Evolutionary conservation across 208 protist species (phyloP), one percentile per base, ranked within the genome.

Genomic region (Crithidia bombi): DNA sequence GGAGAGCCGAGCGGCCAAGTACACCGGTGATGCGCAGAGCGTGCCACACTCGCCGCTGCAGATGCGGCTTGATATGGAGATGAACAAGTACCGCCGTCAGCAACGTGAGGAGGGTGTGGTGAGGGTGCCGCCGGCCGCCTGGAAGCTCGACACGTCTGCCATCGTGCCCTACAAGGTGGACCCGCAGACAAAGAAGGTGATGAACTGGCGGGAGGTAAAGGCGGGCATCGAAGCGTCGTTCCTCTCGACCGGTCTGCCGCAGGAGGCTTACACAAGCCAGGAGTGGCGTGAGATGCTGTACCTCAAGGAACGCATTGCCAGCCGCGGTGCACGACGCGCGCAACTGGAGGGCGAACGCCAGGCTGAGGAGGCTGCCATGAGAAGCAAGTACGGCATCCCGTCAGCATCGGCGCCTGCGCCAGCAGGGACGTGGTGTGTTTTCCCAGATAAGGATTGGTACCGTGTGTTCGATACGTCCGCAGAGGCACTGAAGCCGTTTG

Each of bases 171-270:
- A 96, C 75, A 87, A 90, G 56, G 43, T 93, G 25, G 82, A 95
- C 75, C 68, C 72, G 23, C 75, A 90, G 23, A 85, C 74, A 25
- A 84, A 81, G 58, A 85, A 68, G 43, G 75, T 96, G 30, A 81
- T 78, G 23, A 96, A 96, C 77, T 96, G 92, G 90, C 82, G 92
- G 4, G 89, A 89, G 56, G 92, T 96, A 54, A 96, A 94, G 78
- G 79, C 77, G 32, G 87, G 89, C 26, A 91, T 96, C 65, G 92
- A 96, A 78, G 69, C 82, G 55, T 93, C 89, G 4, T 96, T 96
- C 72, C 72, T 92, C 28, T 75, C 78, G 28, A 85, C 86, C 25
- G 89, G 92, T 0, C 78, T 96, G 51, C 87, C 88, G 35, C 67
- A 82, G 61, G 83, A 87, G 56, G 83, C 87, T n/a, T 96, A 95